phyloP scores from a whole-genome alignment of 2,329 filamentous ascomycete genomes.

The Trichophyton equinum region DNA sequence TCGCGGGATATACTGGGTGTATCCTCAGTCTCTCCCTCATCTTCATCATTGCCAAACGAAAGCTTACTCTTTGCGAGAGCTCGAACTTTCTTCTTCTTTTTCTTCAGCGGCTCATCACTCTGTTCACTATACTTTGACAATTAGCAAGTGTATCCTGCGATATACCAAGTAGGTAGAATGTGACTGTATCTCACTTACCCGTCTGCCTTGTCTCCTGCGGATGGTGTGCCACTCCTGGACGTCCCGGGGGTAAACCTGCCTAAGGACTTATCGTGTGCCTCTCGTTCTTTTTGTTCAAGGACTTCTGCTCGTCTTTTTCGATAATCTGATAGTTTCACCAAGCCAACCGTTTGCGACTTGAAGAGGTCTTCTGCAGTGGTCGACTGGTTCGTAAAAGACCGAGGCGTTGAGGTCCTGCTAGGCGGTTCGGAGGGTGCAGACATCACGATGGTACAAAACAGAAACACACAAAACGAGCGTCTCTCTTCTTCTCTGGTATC shows the following conservation, averaged over 20 bases:
- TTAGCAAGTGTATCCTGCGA: conserved; percentile 32
- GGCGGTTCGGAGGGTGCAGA: conserved; percentile 24
- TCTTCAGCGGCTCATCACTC: conserved; percentile 36
- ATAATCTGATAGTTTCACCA: conserved; percentile 85
- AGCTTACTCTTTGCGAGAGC: conserved; percentile 45
- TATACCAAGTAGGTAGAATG: background rate
- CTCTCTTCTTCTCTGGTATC: too few relatives aligned
- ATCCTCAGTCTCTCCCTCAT: conserved; percentile 37
- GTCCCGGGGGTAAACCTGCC: conserved; percentile 31
- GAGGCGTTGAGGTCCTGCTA: conserved; percentile 33
- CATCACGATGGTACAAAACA: conserved; percentile 5
- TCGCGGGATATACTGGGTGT: conserved; percentile 27
- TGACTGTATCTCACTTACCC: conserved; percentile 38
- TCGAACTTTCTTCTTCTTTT: conserved; percentile 49
- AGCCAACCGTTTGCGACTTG: conserved; percentile 75
- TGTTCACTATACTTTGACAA: conserved; percentile 44
- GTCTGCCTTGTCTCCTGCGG: conserved; percentile 36
- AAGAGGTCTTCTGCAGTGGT: conserved; percentile 68
- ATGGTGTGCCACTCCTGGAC: conserved; percentile 42
- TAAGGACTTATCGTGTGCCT: conserved; percentile 53
- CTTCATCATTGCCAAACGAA: conserved; percentile 52
- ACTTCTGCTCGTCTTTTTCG: conserved; percentile 91
- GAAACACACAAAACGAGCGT: too few relatives aligned
- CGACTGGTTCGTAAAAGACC: conserved; percentile 59
- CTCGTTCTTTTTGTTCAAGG: conserved; percentile 78